Evolutionary conservation across 1,284 basidiomycete genomes (phyloP), one percentile per base, ranked within the genome.

Genomic region (Boletus holoroseus): DNA sequence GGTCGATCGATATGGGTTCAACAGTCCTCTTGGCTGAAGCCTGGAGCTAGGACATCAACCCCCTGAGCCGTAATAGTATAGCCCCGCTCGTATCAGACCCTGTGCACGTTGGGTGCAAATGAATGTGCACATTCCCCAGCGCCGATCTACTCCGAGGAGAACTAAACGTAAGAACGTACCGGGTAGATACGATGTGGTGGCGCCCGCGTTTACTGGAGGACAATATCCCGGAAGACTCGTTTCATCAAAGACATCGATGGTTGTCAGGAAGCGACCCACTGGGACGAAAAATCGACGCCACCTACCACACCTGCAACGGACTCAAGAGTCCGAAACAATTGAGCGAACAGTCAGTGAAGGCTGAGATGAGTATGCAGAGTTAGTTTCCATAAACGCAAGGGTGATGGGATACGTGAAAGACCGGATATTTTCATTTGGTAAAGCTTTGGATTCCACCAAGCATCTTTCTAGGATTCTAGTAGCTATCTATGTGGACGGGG

Each of bases 51-150:
- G 1, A 31, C 26, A 32, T 32, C 16, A 16, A 9, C n/a, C 24
- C 22, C 42, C 18, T 32, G 22, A 24, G n/a, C 13, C 18, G 28
- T 37, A 43, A 22, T 2, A 41, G 30, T 36, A 46, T 45, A 35
- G 32, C 30, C 43, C 15, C 16, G 45, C 22, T 39, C 37, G 7
- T 46, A 62, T 34, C 56, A 28, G n/a, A 40, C 11, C 31, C 35
- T 45, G 27, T 36, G 12, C 24, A 28, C 5, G 24, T 31, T 31
- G 20, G 22, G 15, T 9, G 7, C 13, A 41, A 36, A 30, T 16
- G 38, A 26, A 5, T 7, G 39, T 16, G n/a, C n/a, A n/a, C n/a
- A n/a, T 12, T 32, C 28, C 22, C 16, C 8, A 16, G 28, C 8
- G 22, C 42, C 30, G 24, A 45, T 26, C 9, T 8, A 6, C n/a